A percentile compares a stretch with the other conserved stretches of the same genome.
Evolutionary conservation across 306 rosid species (phyloP).

Genomic region (Oemleria cerasiformis): DNA sequence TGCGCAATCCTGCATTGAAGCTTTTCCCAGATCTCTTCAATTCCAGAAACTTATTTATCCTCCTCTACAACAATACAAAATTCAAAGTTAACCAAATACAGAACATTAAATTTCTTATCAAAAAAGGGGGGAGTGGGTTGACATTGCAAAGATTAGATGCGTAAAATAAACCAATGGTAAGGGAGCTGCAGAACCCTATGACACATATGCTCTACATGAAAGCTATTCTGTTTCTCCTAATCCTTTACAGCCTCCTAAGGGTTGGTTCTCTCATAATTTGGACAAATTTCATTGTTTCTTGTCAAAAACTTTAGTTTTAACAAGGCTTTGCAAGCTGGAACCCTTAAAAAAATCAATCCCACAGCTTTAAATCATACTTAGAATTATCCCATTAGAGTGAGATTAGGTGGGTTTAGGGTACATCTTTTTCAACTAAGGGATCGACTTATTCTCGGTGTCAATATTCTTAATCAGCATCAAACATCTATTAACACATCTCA

Average conservation of each 20-base stretch:
- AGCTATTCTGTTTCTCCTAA: not conserved
- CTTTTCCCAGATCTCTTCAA: conserved; percentile 87
- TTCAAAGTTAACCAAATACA: not conserved
- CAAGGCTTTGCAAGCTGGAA: not conserved
- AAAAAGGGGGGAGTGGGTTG: too few species aligned
- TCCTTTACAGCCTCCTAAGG: not conserved
- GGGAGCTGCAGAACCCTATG: not conserved
- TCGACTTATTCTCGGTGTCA: too few species aligned
- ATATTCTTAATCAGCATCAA: too few species aligned
- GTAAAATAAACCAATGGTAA: not conserved
- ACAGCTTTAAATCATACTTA: not conserved
- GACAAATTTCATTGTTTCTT: not conserved
- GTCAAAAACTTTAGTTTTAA: not conserved
- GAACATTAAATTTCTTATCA: not conserved
- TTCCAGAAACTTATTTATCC: conserved; percentile 80
- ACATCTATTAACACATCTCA: too few species aligned
- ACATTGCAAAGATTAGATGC: not conserved
- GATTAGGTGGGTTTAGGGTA: too few species aligned
- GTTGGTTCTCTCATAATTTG: not conserved
- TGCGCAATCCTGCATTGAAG: conserved; percentile 92
- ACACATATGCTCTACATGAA: not conserved
- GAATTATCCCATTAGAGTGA: not conserved
- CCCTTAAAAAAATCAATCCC: not conserved
- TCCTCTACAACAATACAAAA: conserved; percentile 54
- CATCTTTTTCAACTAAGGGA: too few species aligned